Conservation (phyloP, 371 early-diverging fungal genomes). For the Mucor mucedo region DNA sequence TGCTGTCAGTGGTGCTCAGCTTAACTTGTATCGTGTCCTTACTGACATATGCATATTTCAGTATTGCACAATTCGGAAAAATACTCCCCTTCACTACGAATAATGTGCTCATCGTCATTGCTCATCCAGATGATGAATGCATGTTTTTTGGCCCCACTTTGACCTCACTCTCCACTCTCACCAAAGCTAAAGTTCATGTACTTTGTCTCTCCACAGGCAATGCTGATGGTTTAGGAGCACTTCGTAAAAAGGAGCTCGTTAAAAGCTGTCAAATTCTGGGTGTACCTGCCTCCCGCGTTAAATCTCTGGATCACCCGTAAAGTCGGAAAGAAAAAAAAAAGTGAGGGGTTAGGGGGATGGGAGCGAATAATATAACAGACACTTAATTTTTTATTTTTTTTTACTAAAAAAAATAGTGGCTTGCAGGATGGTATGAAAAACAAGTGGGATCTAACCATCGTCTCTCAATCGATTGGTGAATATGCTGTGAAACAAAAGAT, state of each 20-base stretch:
- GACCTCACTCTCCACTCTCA: conserved; percentile 33
- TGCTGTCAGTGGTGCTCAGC: conserved; percentile 9
- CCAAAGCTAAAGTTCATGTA: conserved; percentile 63
- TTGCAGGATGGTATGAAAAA: conserved; percentile 80
- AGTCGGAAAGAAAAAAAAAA: conserved; percentile 21
- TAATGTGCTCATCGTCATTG: conserved; percentile 82
- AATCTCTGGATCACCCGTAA: conserved; percentile 72
- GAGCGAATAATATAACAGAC: neutral
- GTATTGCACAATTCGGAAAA: conserved; percentile 24
- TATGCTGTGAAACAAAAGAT: conserved; percentile 65
- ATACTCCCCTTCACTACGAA: conserved; percentile 1
- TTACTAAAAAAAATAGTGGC: conserved; percentile 51
- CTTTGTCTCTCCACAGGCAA: conserved; percentile 92
- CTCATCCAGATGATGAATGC: conserved; percentile 99
- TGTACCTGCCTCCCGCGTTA: conserved; percentile 62
- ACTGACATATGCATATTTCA: conserved; percentile 22
- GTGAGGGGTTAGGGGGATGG: too few relatives aligned
- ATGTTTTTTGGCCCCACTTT: conserved; percentile 98
- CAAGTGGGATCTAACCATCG: conserved; percentile 70
- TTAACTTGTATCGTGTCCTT: conserved; percentile 8
- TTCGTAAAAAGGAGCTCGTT: conserved; percentile 81
- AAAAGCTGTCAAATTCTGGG: conserved; percentile 74
- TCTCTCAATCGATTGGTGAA: conserved; percentile 62
- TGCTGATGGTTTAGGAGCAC: conserved; percentile 76
- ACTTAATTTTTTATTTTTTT: too few relatives aligned